Evolutionary conservation across 768 basidiomycete genomes (phyloP), one percentile per base, ranked within the genome.

Genomic region (Pluteus cervinus): DNA sequence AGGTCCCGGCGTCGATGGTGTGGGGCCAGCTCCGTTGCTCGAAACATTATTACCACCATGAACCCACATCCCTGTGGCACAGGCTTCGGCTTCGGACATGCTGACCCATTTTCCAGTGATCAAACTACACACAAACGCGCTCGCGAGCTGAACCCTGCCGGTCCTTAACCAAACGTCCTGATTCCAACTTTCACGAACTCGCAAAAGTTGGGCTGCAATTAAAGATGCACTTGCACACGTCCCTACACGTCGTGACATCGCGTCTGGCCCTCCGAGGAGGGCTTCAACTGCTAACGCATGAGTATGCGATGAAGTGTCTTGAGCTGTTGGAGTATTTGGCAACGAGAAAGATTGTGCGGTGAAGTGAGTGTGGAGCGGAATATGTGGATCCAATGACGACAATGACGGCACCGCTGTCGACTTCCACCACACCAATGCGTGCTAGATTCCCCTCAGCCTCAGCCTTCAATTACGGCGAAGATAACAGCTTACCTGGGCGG

Each of bases 361-460:
- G 40, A 89, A 80, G 49, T 86, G 86, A 1, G 73, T 61, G 48
- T 83, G 75, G 5, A 89, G 60, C 0, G 81, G 76, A n/a, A 76
- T 56, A 45, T 76, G 73, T 2, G 86, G 76, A 51, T 87, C 83
- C 34, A 89, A 65, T 12, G 78, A 72, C 16, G 83, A 82, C 37
- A 90, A 66, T 6, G 78, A 79, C 10, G 80, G 77, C 9, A 85
- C 72, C 7, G 85, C 73, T 6, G 79, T 81, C 1, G 83, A 79
- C 60, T 86, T 86, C 85, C 86, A 89, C 84, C 86, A 89, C 26
- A 90, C 86, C 14, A 87, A 66, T 3, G 85, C 83, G 53, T 82
- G 79, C 78, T 69, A 39, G 3, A 24, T 30, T 25, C 34, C 66
- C 42, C 18, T 24, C 29, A 10, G 26, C 17, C 42, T 43, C 34